phyloP scores from a whole-genome alignment of 2,329 filamentous ascomycete genomes.

The Sporothrix sp. region DNA sequence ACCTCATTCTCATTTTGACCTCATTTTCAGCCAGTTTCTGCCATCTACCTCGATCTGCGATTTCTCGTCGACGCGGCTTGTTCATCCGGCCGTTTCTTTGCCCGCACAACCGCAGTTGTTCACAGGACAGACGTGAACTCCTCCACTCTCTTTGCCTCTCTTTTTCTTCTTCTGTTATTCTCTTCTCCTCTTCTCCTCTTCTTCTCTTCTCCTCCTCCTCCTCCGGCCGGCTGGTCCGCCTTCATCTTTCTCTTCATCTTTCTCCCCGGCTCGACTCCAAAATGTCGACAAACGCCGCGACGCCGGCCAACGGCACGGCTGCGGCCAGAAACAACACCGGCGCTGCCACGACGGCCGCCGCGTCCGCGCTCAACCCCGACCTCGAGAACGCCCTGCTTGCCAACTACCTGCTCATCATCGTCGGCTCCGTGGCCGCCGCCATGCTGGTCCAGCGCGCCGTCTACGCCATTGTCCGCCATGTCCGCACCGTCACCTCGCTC shows the following conservation, averaged over 20 bases:
- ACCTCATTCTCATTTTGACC: neutral
- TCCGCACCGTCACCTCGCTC: constrained; percentile 65
- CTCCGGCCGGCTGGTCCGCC: constrained; percentile 12
- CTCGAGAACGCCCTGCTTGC: constrained; percentile 46
- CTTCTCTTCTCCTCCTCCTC: neutral
- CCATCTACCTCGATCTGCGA: neutral
- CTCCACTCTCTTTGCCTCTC: neutral
- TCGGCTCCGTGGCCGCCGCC: constrained; percentile 51
- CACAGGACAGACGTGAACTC: neutral
- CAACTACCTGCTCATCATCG: constrained; percentile 52
- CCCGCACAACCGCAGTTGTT: neutral
- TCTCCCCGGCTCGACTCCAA: too few relatives aligned
- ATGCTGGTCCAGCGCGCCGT: constrained; percentile 59
- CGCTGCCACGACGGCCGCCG: constrained; percentile 9
- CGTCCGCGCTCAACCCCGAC: constrained; percentile 25
- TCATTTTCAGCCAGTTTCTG: neutral
- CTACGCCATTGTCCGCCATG: constrained; percentile 52
- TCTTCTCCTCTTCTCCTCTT: constrained; percentile 7
- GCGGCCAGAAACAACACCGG: constrained; percentile 11
- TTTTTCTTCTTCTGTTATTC: constrained; percentile 3
- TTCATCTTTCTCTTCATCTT: neutral
- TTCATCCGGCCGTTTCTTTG: neutral
- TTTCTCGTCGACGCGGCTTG: neutral
- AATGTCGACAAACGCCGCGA: neutral
- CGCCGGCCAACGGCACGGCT: constrained; percentile 6